Percentiles rank a stretch among this genome's conserved stretches.
phyloP scores from a whole-genome alignment of 2,329 filamentous ascomycete genomes.

The Claviceps digitariae region DNA sequence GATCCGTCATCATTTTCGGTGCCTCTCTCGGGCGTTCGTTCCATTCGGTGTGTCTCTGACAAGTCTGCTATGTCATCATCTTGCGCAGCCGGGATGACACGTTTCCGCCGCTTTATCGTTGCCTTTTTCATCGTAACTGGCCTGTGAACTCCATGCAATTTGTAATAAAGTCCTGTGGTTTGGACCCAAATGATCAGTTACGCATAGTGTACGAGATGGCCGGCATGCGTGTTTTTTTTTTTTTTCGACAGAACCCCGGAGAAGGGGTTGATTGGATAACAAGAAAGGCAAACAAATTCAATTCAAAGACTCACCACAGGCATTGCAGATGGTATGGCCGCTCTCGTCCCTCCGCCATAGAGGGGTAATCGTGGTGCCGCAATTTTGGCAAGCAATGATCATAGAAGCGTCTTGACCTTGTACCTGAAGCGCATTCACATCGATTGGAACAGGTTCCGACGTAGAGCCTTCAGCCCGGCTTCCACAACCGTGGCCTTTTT shows the following conservation, averaged over 20 bases:
- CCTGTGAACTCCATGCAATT: constrained; percentile 83
- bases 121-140: constrained; percentile 99
- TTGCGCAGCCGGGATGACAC: constrained; percentile 69
- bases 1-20: constrained; percentile 51
- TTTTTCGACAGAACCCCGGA: too few species aligned
- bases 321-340: constrained; percentile 96
- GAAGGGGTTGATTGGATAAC: background rate
- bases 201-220: background rate
- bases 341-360: constrained; percentile 89
- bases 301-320: constrained; percentile 59
- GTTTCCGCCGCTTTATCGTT: constrained; percentile 89
- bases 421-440: constrained; percentile 20
- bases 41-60: constrained; percentile 24
- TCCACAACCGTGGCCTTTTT: constrained; percentile 21
- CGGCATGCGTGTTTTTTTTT: background rate
- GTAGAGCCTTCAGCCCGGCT: constrained; percentile 12
- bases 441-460: constrained; percentile 17
- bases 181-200: background rate
- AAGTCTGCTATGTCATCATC: constrained; percentile 34
- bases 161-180: constrained; percentile 75
- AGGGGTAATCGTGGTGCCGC: constrained; percentile 89
- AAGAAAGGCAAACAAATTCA: background rate
- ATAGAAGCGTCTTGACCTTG: constrained; percentile 21
- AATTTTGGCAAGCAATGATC: constrained; percentile 92
- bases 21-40: constrained; percentile 34